Evolutionary conservation across 306 rosid species (phyloP).

Genomic region (Argentina anserina): DNA sequence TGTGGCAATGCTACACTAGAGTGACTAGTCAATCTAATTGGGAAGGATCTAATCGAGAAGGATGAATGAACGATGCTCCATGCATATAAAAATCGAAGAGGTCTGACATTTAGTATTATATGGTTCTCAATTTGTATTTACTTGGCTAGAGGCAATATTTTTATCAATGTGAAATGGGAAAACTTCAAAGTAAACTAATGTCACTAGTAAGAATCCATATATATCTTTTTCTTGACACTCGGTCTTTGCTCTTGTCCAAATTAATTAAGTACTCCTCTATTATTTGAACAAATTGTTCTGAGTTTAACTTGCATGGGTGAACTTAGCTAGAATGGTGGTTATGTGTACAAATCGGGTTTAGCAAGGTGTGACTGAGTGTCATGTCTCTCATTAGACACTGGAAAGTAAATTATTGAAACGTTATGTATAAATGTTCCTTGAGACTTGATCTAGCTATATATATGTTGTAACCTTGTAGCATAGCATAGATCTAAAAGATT

Average conservation of each 20-base stretch:
- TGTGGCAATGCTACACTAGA: slow-evolving; percentile 5
- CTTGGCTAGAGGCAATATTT: not conserved
- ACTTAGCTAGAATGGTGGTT: not conserved
- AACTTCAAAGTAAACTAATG: slow-evolving; percentile 10
- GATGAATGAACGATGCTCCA: slow-evolving; percentile 6
- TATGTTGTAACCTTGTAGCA: not conserved
- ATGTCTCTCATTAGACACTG: not conserved
- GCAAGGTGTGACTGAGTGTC: not conserved
- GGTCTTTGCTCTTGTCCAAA: not conserved
- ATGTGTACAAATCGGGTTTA: not conserved
- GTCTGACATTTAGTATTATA: slow-evolving; percentile 16
- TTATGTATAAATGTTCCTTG: not conserved
- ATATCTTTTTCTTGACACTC: not conserved
- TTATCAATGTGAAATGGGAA: slow-evolving; percentile 2
- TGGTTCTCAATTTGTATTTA: slow-evolving; percentile 2
- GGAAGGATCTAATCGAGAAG: slow-evolving; percentile 9
- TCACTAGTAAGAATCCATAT: slow-evolving; percentile 13
- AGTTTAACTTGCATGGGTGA: not conserved
- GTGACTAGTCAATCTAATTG: slow-evolving; percentile 8
- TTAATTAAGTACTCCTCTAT: not conserved
- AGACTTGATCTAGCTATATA: not conserved
- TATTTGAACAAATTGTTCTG: not conserved
- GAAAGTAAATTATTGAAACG: not conserved
- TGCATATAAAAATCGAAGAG: not conserved
- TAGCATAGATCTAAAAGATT: not conserved